Conservation (phyloP, 257 asterid species). For the Solanum pimpinellifolium region DNA sequence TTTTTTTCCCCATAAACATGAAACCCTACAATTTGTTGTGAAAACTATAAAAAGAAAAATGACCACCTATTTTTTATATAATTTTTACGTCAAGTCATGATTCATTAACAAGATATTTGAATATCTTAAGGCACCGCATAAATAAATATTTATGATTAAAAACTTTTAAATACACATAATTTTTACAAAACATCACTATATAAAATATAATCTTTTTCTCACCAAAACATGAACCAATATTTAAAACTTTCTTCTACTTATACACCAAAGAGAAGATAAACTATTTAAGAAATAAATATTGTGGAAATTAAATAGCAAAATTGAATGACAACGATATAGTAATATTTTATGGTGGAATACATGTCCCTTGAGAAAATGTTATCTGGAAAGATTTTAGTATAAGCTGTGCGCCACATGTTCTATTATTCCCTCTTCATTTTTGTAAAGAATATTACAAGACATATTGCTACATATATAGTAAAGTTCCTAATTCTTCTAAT, state of each 20-base stretch:
- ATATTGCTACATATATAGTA: background rate
- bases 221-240: background rate
- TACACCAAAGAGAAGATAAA: background rate
- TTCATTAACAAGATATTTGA: background rate
- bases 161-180: no score
- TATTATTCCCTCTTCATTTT: background rate
- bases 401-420: conserved; percentile 7
- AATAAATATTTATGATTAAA: no score
- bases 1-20: no score
- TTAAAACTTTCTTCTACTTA: background rate
- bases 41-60: no score
- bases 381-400: background rate
- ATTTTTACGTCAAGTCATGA: background rate
- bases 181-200: no score
- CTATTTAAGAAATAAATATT: no score
- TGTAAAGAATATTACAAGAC: background rate
- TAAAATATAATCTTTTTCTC: background rate
- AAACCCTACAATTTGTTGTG: background rate
- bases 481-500: background rate
- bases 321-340: background rate
- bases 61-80: background rate
- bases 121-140: background rate
- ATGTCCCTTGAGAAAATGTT: background rate
- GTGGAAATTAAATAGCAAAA: background rate
- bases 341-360: background rate